These are phyloP conservation scores for Suhomyces kunorum DNA, from an alignment of 1,139 yeast genomes.

Conservation along the genomic window DNA sequence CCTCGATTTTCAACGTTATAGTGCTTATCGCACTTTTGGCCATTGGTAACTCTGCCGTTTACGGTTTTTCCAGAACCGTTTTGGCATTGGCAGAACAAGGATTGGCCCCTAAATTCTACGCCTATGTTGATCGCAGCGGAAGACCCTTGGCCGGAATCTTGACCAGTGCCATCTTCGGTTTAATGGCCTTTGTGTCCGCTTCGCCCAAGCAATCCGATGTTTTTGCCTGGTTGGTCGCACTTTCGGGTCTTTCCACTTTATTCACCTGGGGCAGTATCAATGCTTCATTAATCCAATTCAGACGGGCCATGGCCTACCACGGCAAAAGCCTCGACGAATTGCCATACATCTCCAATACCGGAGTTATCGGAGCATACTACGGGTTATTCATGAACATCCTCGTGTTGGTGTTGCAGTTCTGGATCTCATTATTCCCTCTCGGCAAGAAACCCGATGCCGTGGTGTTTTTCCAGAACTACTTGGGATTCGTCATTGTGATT, in stretches of 20 bases:
- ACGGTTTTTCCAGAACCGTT: constrained; percentile 46
- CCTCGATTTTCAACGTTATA: constrained; percentile 46
- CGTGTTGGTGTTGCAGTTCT: constrained; percentile 43
- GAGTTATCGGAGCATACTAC: constrained; percentile 40
- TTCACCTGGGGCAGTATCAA: constrained; percentile 46
- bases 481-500: constrained; percentile 37
- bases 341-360: constrained; percentile 42
- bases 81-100: constrained; percentile 45
- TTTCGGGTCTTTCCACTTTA: constrained; percentile 44
- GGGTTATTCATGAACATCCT: constrained; percentile 34
- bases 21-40: constrained; percentile 44
- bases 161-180: constrained; percentile 37
- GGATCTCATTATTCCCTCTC: constrained; percentile 44
- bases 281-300: constrained; percentile 40
- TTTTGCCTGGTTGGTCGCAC: constrained; percentile 45
- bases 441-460: constrained; percentile 32
- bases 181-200: constrained; percentile 44
- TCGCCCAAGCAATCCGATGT: constrained; percentile 38
- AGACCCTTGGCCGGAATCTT: constrained; percentile 44
- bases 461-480: constrained; percentile 36
- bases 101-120: constrained; percentile 38
- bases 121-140: constrained; percentile 42
- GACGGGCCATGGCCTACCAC: constrained; percentile 38
- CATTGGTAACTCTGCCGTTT: constrained; percentile 48
- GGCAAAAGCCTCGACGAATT: constrained; percentile 33